A percentile compares a stretch with the other conserved stretches of the same genome.
Conservation (phyloP, 345 rosid genomes). For the Ceriops decandra region DNA sequence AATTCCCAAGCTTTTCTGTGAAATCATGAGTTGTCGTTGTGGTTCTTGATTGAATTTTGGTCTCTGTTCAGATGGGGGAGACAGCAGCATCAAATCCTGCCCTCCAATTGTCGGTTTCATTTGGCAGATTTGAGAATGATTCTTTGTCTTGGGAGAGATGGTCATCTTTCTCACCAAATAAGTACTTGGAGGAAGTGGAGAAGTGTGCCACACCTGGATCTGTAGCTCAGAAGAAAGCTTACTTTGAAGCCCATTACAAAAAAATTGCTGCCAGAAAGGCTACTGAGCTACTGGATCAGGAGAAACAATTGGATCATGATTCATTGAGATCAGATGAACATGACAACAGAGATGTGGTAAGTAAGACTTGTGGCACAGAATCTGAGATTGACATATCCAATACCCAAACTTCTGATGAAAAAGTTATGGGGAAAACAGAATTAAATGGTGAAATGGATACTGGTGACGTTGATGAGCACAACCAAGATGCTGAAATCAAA, state of each 20-base stretch:
- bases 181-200: slow-evolving; percentile 94
- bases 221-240: slow-evolving; percentile 89
- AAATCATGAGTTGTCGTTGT: slow-evolving; percentile 28
- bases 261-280: slow-evolving; percentile 84
- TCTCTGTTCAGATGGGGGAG: slow-evolving; percentile 47
- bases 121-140: slow-evolving; percentile 87
- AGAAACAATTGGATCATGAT: slow-evolving; percentile 46
- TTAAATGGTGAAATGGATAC: slow-evolving; percentile 25
- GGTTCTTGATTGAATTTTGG: slow-evolving; percentile 27
- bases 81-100: slow-evolving; percentile 48
- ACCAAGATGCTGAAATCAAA: slow-evolving; percentile 36
- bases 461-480: slow-evolving; percentile 14
- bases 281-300: slow-evolving; percentile 63
- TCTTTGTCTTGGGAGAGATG: slow-evolving; percentile 92
- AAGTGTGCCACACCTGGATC: slow-evolving; percentile 98
- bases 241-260: slow-evolving; percentile 95
- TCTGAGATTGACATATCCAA: slow-evolving; percentile 25
- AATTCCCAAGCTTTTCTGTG: slow-evolving; percentile 17
- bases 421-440: slow-evolving; percentile 31
- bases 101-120: slow-evolving; percentile 76
- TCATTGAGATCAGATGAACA: slow-evolving; percentile 20
- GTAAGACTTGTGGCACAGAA: slow-evolving; percentile 13
- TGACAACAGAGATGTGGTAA: slow-evolving; percentile 29
- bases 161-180: slow-evolving; percentile 86
- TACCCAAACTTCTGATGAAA: slow-evolving; percentile 34